Conservation (phyloP, 2,329 filamentous ascomycete species). For the Coniochaeta ligniaria region DNA sequence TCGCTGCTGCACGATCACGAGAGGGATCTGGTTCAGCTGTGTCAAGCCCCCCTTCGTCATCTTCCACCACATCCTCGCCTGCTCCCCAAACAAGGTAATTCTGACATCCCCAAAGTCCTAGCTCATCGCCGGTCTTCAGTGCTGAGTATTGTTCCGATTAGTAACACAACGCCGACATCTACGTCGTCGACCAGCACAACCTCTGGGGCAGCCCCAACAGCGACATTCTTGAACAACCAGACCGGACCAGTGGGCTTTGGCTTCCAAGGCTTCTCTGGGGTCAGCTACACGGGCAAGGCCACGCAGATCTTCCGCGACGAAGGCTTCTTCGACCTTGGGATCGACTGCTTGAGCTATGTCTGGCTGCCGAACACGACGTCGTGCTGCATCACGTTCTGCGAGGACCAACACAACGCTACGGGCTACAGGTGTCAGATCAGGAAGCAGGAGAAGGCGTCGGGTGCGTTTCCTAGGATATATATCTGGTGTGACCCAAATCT, state of each 20-base stretch:
- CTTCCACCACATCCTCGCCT: not conserved
- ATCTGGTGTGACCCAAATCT: conserved; percentile 16
- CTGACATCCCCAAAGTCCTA: too few species aligned
- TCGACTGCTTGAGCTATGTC: conserved; percentile 14
- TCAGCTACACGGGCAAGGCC: conserved; percentile 14
- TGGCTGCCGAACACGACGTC: conserved; percentile 15
- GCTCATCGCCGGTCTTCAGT: not conserved
- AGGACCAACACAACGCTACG: conserved; percentile 10
- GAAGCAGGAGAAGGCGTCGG: conserved; percentile 8
- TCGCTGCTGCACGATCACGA: conserved; percentile 6
- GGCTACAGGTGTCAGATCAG: conserved; percentile 19
- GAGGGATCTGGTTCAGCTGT: conserved; percentile 1
- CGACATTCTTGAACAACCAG: conserved; percentile 14
- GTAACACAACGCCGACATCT: not conserved
- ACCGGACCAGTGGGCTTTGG: conserved; percentile 12
- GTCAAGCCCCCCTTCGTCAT: not conserved
- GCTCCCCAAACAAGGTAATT: not conserved
- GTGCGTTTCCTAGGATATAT: conserved; percentile 14
- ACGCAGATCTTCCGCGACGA: conserved; percentile 16
- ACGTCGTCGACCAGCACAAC: conserved; percentile 3
- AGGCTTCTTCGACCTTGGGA: conserved; percentile 15
- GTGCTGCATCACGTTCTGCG: conserved; percentile 21
- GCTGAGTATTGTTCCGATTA: not conserved
- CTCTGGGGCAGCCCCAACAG: not conserved
- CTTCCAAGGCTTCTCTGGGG: conserved; percentile 23